Conservation (phyloP, 371 early-diverging fungal species). For the Mortierella sp. region DNA sequence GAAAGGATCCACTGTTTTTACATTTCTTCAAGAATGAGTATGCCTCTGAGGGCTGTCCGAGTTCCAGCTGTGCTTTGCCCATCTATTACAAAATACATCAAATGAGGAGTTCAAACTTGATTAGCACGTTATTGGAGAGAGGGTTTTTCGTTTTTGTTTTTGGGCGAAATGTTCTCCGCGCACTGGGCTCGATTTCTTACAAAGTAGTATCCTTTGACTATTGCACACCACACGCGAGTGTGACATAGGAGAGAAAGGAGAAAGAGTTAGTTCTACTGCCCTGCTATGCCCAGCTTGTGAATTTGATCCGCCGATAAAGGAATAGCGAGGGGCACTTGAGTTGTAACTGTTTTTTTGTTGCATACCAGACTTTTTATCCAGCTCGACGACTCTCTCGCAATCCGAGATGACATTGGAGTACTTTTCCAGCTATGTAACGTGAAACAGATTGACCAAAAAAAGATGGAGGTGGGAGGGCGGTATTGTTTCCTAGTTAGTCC, state of each 20-base stretch:
- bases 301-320: background rate
- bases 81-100: conserved; percentile 14
- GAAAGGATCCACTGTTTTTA: background rate
- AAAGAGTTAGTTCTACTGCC: background rate
- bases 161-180: background rate
- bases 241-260: background rate
- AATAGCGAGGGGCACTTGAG: background rate
- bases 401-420: conserved; percentile 74
- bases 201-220: conserved; percentile 82
- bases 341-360: background rate
- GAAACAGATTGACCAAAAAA: background rate
- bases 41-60: conserved; percentile 44
- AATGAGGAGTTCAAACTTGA: background rate
- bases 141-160: too few species aligned
- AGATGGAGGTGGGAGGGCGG: too few species aligned
- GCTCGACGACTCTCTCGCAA: conserved; percentile 79
- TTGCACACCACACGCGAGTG: background rate
- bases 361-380: conserved; percentile 74
- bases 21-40: conserved; percentile 40
- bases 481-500: background rate
- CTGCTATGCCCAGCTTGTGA: background rate
- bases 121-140: background rate
- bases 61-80: conserved; percentile 54
- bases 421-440: conserved; percentile 62
- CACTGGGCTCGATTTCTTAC: conserved; percentile 39